Evolutionary conservation across 306 rosid genomes (phyloP).

Genomic region (Quillaja saponaria): DNA sequence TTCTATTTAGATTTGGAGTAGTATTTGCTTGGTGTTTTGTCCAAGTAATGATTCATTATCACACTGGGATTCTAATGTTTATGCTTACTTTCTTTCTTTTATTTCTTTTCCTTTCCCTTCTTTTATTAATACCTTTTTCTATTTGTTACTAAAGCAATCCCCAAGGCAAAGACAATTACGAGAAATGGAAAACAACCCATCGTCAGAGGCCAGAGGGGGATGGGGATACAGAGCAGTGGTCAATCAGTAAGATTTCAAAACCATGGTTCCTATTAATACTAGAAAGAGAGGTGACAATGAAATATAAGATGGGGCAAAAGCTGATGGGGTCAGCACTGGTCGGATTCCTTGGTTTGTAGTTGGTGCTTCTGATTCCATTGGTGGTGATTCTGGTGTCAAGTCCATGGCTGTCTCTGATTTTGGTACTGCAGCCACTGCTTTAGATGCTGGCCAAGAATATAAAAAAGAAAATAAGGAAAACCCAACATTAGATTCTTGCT

Average conservation of each 20-base stretch:
- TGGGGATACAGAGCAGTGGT: too few species aligned
- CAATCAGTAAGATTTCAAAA: constrained; percentile 4
- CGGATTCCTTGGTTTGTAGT: constrained; percentile 30
- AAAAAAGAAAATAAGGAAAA: background rate
- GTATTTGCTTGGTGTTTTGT: too few species aligned
- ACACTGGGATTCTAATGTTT: too few species aligned
- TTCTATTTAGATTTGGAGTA: too few species aligned
- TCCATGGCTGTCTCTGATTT: constrained; percentile 25
- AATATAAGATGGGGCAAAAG: constrained; percentile 35
- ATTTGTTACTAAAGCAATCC: too few species aligned
- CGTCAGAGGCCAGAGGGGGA: too few species aligned
- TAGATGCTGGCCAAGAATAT: constrained; percentile 37
- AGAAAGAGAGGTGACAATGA: constrained; percentile 29
- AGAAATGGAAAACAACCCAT: too few species aligned
- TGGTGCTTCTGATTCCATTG: constrained; percentile 36
- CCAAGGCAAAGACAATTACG: too few species aligned
- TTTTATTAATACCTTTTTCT: too few species aligned
- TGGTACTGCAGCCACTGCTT: constrained; percentile 23
- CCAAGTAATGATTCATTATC: too few species aligned
- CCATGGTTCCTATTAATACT: constrained; percentile 26
- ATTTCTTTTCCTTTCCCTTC: too few species aligned
- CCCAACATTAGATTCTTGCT: background rate
- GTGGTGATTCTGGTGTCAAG: constrained; percentile 21
- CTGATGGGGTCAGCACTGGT: constrained; percentile 39
- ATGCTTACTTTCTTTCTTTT: too few species aligned